Evolutionary conservation across 306 rosid genomes (phyloP).

Genomic region (Erythrophleum fordii): DNA sequence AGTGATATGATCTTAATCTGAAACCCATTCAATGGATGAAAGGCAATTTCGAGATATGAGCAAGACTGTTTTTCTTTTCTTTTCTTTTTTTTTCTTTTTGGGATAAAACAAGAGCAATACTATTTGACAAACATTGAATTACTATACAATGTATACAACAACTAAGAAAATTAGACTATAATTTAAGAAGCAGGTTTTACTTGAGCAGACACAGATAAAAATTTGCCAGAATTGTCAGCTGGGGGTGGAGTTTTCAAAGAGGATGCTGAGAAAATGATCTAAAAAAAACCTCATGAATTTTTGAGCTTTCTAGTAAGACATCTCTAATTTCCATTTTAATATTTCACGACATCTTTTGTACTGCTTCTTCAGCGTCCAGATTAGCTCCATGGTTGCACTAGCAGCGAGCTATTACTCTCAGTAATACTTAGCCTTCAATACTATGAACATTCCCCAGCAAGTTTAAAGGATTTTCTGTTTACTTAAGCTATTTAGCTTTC

Average conservation of each 20-base stretch:
- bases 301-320: constrained; percentile 20
- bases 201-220: neutral
- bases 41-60: neutral
- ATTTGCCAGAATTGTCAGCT: neutral
- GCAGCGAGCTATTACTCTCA: neutral
- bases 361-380: constrained; percentile 16
- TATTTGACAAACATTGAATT: constrained; percentile 4
- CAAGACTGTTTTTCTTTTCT: too few relatives aligned
- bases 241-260: neutral
- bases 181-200: constrained; percentile 7
- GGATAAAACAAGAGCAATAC: neutral
- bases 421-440: neutral
- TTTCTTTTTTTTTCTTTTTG: too few relatives aligned
- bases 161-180: constrained; percentile 12
- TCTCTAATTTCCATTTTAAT: neutral
- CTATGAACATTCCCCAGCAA: neutral
- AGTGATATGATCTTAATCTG: neutral
- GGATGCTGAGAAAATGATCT: constrained; percentile 10
- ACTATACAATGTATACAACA: neutral
- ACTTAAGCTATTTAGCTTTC: neutral
- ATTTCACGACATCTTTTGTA: constrained; percentile 18
- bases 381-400: neutral
- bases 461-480: neutral
- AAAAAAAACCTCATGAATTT: neutral
- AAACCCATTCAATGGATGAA: neutral